Percentiles rank a stretch among this genome's conserved stretches.
Evolutionary conservation across 1,139 yeast genomes (phyloP).

Genomic region (Saccharomyces hybrid): DNA sequence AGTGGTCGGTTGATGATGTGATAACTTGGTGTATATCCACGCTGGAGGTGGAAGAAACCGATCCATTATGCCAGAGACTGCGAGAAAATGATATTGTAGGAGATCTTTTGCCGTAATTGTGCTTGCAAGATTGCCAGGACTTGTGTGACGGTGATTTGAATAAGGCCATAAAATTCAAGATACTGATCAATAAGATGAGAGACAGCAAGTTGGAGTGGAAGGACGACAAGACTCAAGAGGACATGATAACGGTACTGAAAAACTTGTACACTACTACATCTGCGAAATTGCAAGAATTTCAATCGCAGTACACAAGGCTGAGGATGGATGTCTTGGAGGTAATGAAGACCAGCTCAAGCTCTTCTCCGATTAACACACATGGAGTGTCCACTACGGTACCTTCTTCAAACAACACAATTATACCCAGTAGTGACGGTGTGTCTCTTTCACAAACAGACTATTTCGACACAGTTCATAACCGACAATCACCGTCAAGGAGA

Average conservation of each 20-base stretch:
- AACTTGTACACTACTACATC: constrained; percentile 23
- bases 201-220: constrained; percentile 7
- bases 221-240: constrained; percentile 14
- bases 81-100: constrained; percentile 57
- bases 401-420: constrained; percentile 1
- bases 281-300: constrained; percentile 26
- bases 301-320: constrained; percentile 24
- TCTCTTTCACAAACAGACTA: constrained; percentile 1
- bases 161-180: constrained; percentile 41
- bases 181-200: constrained; percentile 33
- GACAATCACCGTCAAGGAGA: neutral
- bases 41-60: constrained; percentile 11
- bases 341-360: constrained; percentile 14
- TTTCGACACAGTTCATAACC: constrained; percentile 3
- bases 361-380: constrained; percentile 1
- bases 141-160: constrained; percentile 42
- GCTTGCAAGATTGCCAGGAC: constrained; percentile 53
- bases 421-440: neutral
- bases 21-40: constrained; percentile 16
- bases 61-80: constrained; percentile 28
- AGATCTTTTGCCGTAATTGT: constrained; percentile 48
- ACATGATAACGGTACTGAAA: constrained; percentile 19
- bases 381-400: constrained; percentile 2
- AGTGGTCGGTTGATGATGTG: constrained; percentile 23
- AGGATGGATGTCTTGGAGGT: constrained; percentile 27